A percentile compares a stretch with the other conserved stretches of the same genome.
phyloP scores from a whole-genome alignment of 2,329 filamentous ascomycete species.

The Claviceps humidiphila region DNA sequence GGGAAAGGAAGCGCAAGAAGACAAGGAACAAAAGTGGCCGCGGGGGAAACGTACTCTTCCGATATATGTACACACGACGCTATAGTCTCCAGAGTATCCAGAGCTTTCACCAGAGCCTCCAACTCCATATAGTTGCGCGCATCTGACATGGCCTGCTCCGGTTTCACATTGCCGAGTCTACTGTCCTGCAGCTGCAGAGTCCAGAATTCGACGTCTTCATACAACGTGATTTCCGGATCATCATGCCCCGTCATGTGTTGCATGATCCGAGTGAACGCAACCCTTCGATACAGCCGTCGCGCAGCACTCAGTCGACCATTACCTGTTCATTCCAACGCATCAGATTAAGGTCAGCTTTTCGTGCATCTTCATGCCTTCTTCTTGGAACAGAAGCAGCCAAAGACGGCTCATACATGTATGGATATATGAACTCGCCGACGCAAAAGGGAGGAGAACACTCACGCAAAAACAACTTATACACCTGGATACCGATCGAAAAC shows the following conservation, averaged over 20 bases:
- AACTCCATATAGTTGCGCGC: constrained; percentile 55
- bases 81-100: constrained; percentile 57
- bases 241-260: constrained; percentile 24
- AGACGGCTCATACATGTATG: too few species aligned
- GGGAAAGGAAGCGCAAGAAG: neutral
- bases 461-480: constrained; percentile 80
- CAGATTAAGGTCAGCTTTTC: neutral
- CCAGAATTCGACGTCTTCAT: constrained; percentile 29
- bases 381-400: neutral
- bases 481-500: constrained; percentile 52
- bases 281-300: constrained; percentile 36
- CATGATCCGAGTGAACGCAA: constrained; percentile 37
- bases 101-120: constrained; percentile 49
- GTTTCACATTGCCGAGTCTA: constrained; percentile 22
- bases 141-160: constrained; percentile 34
- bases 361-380: neutral
- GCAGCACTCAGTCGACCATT: constrained; percentile 40
- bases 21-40: neutral
- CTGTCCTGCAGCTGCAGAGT: constrained; percentile 22
- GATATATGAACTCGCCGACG: neutral
- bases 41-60: constrained; percentile 31
- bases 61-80: constrained; percentile 40
- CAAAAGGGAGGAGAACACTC: constrained; percentile 29
- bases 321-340: constrained; percentile 19
- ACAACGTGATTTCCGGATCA: constrained; percentile 23